Evolutionary conservation across 1,284 basidiomycete species (phyloP), one percentile per base, ranked within the genome.

Genomic region (Mrakiaceae sp.): DNA sequence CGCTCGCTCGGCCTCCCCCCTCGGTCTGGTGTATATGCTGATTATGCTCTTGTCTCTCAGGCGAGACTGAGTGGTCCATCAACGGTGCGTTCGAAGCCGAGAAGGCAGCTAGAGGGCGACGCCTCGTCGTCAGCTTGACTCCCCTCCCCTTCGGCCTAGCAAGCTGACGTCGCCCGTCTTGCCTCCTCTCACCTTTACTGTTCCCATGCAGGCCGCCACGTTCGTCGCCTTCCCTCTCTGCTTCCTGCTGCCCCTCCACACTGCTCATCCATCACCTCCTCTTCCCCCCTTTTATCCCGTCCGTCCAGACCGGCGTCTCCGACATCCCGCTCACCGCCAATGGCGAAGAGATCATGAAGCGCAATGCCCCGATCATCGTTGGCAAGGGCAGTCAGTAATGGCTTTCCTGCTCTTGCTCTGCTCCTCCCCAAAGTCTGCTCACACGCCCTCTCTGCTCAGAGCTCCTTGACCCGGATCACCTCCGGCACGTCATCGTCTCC

Each of bases 21-120:
- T 47, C 6, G 48, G 14, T 40, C n/a, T 2, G 12, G 10, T 4
- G 10, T 16, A 11, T 7, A 40, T 42, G 40, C 46, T 52, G 9
- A 6, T 49, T 42, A 10, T 48, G 68, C 58, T 66, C 58, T 58
- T 40, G 46, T 27, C 11, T 50, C 39, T 46, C 71, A 89, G 89
- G 91, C 54, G 88, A 95, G 79, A 96, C 92, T 1, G 92, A 94
- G 74, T 96, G 92, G 92, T 88, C 87, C n/a, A 72, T 88, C 63
- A 92, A 87, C 70, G 92, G 90, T 76, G 55, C 64, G 72, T 67
- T 40, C 16, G 7, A 59, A 52, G 14, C 64, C 64, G 48, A 62
- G 60, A 9, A 49, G 40, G 53, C 62, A 52, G 9, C 47, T 55
- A 48, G 56, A 60, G 74, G 82, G 74, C 27, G 51, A 57, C 42